These are phyloP conservation scores for Sodiomyces alkalinus DNA, from an alignment of 2,329 filamentous ascomycete genomes.

Conservation along the genomic window DNA sequence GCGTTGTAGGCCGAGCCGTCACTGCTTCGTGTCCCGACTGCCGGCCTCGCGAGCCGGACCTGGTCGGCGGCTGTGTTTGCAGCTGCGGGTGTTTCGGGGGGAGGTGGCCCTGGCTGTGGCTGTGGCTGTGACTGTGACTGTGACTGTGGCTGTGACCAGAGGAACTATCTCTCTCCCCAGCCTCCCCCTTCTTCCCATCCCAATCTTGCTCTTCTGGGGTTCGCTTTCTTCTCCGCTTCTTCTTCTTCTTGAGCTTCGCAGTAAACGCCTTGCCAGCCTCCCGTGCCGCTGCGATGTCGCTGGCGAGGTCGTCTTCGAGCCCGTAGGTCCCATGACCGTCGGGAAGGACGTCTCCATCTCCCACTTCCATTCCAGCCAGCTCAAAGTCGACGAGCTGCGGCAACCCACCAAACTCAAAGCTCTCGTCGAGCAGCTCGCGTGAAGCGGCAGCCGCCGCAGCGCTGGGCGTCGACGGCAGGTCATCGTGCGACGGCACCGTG, in stretches of 20 bases:
- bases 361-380: too few species aligned
- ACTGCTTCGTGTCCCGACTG: constrained; percentile 3
- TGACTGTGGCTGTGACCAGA: constrained; percentile 20
- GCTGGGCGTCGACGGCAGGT: constrained; percentile 28
- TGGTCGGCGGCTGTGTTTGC: constrained; percentile 5
- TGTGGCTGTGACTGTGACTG: constrained; percentile 12
- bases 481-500: constrained; percentile 16
- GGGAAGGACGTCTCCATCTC: constrained; percentile 11
- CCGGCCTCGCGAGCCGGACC: background rate
- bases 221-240: constrained; percentile 7
- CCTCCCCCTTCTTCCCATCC: background rate
- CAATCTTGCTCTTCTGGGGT: background rate
- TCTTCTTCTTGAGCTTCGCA: constrained; percentile 33
- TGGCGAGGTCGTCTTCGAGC: constrained; percentile 16
- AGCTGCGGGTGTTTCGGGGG: constrained; percentile 5
- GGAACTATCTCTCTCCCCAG: too few species aligned
- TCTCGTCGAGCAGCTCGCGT: constrained; percentile 30
- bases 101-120: constrained; percentile 10
- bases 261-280: constrained; percentile 23
- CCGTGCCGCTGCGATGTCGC: constrained; percentile 17
- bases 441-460: constrained; percentile 39
- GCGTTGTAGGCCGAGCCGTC: background rate
- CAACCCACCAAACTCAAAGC: constrained; percentile 16
- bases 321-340: constrained; percentile 19
- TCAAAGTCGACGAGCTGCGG: too few species aligned